Evolutionary conservation across 108 stramenopile genomes (phyloP).

Genomic region (Seminavis robusta): DNA sequence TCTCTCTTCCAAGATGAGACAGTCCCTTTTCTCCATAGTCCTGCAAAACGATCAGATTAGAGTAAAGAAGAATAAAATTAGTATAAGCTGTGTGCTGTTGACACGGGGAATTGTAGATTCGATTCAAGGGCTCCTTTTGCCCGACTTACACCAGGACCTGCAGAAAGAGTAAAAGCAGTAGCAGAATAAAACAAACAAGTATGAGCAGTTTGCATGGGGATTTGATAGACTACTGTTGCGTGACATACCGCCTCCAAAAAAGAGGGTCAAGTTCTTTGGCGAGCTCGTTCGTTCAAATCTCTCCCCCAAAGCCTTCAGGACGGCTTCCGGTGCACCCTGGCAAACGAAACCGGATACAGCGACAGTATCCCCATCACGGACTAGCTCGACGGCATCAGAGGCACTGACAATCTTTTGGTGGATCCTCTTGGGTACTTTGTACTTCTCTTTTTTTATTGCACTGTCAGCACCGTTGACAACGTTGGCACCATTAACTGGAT

Average conservation of each 20-base stretch:
- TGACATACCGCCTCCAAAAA: slow-evolving; percentile 80
- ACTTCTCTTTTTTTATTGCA: no score
- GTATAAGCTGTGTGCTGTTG: no score
- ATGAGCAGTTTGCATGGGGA: no score
- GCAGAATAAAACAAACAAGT: no score
- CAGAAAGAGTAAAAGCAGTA: no score
- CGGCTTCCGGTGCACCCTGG: slow-evolving; percentile 60
- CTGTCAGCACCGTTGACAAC: no score
- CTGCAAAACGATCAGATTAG: neutral
- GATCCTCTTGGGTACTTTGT: slow-evolving; percentile 21
- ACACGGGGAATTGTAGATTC: no score
- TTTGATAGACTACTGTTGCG: no score
- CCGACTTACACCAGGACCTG: no score
- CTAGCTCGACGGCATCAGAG: slow-evolving; percentile 42
- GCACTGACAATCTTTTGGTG: slow-evolving; percentile 43
- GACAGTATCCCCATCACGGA: slow-evolving; percentile 51
- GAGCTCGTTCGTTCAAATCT: slow-evolving; percentile 38
- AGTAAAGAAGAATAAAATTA: no score
- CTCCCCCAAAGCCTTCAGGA: slow-evolving; percentile 54
- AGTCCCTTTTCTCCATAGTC: slow-evolving; percentile 57
- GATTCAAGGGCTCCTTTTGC: no score
- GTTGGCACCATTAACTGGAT: no score
- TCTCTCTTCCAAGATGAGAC: slow-evolving; percentile 61
- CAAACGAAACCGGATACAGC: slow-evolving; percentile 68
- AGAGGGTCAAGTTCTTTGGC: slow-evolving; percentile 51